phyloP scores from a whole-genome alignment of 1,284 basidiomycete genomes.

The Paramarasmius palmivorus region DNA sequence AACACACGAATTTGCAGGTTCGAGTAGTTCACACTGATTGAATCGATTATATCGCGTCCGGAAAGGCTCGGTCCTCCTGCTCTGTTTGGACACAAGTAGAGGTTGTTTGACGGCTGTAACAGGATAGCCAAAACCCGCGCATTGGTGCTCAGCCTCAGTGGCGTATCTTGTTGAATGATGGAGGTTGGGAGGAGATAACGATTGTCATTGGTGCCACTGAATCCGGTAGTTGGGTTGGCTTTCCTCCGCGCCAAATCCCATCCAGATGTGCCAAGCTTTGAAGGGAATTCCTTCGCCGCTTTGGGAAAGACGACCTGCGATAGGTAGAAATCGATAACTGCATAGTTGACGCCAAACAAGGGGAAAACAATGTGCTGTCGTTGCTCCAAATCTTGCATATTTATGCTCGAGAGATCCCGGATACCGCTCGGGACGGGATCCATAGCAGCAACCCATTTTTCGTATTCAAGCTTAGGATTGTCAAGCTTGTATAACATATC shows the following conservation, averaged over 20 bases:
- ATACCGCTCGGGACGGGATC: conserved; percentile 16
- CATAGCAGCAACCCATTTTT: conserved; percentile 34
- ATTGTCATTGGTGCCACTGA: conserved; percentile 60
- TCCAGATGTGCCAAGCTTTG: conserved; percentile 46
- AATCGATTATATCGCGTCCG: conserved; percentile 23
- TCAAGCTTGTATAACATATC: conserved; percentile 40
- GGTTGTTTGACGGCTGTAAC: conserved; percentile 42
- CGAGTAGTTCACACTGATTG: conserved; percentile 34
- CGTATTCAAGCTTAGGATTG: conserved; percentile 44
- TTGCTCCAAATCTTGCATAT: conserved; percentile 23
- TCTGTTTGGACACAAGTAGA: conserved; percentile 29
- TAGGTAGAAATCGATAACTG: conserved; percentile 51
- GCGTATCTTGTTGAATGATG: conserved; percentile 43
- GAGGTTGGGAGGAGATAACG: conserved; percentile 47
- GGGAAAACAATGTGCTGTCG: background rate
- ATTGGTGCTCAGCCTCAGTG: conserved; percentile 45
- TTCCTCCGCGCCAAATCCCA: conserved; percentile 53
- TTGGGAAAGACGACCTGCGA: conserved; percentile 47
- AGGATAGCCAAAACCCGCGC: conserved; percentile 47
- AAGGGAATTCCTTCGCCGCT: conserved; percentile 47
- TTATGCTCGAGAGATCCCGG: background rate
- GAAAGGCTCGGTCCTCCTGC: background rate
- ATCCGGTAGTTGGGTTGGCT: conserved; percentile 43
- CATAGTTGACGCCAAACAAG: conserved; percentile 35
- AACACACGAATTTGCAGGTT: conserved; percentile 31